Conservation (phyloP, 2,329 filamentous ascomycete species). For the Amauroascus verrucosus region DNA sequence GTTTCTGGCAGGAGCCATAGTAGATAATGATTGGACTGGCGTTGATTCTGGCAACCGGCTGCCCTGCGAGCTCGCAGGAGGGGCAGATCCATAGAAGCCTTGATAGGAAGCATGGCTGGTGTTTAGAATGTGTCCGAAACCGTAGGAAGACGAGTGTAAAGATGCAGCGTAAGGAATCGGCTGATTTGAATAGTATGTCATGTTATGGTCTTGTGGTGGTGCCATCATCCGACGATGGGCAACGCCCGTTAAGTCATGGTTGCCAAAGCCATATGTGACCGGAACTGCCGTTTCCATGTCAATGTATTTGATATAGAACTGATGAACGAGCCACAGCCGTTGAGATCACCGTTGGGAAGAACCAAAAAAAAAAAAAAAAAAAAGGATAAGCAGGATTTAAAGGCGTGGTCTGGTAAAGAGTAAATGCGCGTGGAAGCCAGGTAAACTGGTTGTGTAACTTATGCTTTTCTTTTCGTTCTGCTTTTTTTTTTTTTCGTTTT, state of each 20-base stretch:
- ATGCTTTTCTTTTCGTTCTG: conserved; percentile 3
- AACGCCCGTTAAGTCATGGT: conserved; percentile 29
- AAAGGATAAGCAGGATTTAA: conserved; percentile 4
- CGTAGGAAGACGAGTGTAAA: conserved; percentile 25
- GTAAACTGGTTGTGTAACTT: conserved; percentile 6
- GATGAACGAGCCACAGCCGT: neutral
- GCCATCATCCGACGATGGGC: conserved; percentile 31
- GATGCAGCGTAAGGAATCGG: conserved; percentile 30
- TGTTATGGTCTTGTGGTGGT: conserved; percentile 25
- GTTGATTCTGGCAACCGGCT: conserved; percentile 20
- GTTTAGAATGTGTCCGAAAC: conserved; percentile 27
- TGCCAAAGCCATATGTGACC: conserved; percentile 32
- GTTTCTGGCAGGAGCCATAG: conserved; percentile 32
- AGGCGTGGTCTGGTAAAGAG: neutral
- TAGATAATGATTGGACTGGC: conserved; percentile 26
- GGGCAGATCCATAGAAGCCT: conserved; percentile 25
- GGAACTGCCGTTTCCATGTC: conserved; percentile 35
- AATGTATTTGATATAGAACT: conserved; percentile 5
- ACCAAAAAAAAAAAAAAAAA: neutral
- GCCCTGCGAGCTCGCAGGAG: conserved; percentile 15
- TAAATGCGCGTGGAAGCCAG: conserved; percentile 2
- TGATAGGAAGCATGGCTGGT: conserved; percentile 27
- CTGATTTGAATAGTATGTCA: conserved; percentile 29
- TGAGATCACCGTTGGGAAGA: neutral
- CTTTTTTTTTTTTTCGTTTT: conserved; percentile 1